Evolutionary conservation across 495 filamentous ascomycete genomes (phyloP).

Genomic region (Penicillium nucicola): DNA sequence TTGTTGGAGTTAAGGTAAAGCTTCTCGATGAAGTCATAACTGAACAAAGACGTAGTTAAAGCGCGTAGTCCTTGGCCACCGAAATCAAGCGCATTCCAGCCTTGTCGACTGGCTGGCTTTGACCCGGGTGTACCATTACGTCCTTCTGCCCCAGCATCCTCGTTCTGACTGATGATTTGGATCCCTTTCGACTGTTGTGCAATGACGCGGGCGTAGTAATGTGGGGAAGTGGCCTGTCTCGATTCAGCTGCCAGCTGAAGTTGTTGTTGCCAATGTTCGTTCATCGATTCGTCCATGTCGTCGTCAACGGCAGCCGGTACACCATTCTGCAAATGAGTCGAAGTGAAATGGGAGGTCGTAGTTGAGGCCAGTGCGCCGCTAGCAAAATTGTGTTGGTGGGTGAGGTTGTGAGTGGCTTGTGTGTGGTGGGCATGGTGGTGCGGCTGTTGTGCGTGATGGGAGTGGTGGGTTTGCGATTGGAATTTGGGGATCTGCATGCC

Average conservation of each 20-base stretch:
- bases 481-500: constrained; percentile 67
- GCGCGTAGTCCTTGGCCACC: constrained; percentile 88
- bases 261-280: constrained; percentile 87
- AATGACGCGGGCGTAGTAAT: constrained; percentile 60
- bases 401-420: constrained; percentile 61
- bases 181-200: constrained; percentile 62
- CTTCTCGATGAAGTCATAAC: constrained; percentile 81
- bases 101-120: constrained; percentile 64
- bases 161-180: constrained; percentile 52
- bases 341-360: constrained; percentile 72
- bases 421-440: constrained; percentile 73
- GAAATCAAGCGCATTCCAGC: constrained; percentile 89
- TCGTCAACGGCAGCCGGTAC: constrained; percentile 55
- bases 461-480: constrained; percentile 65
- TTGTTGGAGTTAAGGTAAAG: constrained; percentile 92
- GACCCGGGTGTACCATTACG: constrained; percentile 56
- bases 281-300: constrained; percentile 58
- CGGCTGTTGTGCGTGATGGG: constrained; percentile 72
- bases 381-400: constrained; percentile 79
- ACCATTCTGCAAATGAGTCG: constrained; percentile 73
- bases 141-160: constrained; percentile 60
- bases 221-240: constrained; percentile 59
- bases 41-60: constrained; percentile 73
- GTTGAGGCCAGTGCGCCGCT: constrained; percentile 67
- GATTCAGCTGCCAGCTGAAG: constrained; percentile 72